Evolutionary conservation across 768 basidiomycete genomes (phyloP).

Genomic region (Lactarius hatsudake): DNA sequence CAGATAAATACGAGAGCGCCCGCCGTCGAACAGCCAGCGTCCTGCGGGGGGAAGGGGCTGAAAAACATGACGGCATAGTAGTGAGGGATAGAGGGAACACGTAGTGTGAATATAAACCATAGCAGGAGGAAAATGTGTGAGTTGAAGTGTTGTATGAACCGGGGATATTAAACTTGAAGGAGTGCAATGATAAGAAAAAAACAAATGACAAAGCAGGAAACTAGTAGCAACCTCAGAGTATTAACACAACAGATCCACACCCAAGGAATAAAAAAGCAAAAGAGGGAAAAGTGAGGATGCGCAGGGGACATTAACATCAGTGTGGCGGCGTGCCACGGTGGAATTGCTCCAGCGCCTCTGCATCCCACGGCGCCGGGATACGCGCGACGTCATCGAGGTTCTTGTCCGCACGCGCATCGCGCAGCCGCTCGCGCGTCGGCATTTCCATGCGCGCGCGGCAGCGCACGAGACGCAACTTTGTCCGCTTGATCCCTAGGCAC

Average conservation of each 20-base stretch:
- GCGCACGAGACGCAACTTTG: conserved; percentile 77
- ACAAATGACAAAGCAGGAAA: conserved; percentile 3
- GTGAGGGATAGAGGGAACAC: background rate
- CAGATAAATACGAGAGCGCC: background rate
- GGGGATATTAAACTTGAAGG: background rate
- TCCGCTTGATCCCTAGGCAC: conserved; percentile 73
- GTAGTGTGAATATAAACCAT: conserved; percentile 8
- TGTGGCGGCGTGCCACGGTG: conserved; percentile 10
- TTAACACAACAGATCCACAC: conserved; percentile 9
- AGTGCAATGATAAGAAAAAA: background rate
- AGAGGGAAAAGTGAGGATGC: background rate
- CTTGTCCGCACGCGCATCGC: conserved; percentile 74
- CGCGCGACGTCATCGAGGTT: conserved; percentile 74
- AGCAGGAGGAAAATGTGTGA: background rate
- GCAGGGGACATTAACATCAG: background rate
- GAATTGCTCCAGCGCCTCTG: conserved; percentile 23
- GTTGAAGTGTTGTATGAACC: background rate
- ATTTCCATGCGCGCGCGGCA: conserved; percentile 76
- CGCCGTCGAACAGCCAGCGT: background rate
- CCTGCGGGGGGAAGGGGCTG: background rate
- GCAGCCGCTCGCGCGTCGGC: conserved; percentile 67
- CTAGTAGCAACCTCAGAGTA: background rate
- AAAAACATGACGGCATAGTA: background rate
- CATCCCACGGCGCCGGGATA: conserved; percentile 57
- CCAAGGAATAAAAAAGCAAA: background rate